phyloP scores from a whole-genome alignment of 1,139 yeast species.

The Hanseniaspora sp. region DNA sequence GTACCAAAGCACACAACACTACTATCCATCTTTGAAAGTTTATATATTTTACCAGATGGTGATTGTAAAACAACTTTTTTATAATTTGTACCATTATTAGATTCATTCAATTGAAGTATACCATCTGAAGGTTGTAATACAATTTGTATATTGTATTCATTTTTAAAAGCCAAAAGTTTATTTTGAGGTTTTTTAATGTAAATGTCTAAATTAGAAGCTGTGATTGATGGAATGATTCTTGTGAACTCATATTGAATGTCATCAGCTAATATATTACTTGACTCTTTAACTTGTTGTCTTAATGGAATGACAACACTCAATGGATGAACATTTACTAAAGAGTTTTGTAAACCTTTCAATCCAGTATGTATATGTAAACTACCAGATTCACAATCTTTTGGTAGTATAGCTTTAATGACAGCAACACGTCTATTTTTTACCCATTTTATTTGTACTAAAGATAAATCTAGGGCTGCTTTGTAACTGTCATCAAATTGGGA shows the following conservation, averaged over 20 bases:
- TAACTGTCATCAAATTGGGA: constrained; percentile 17
- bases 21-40: constrained; percentile 42
- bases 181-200: constrained; percentile 81
- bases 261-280: constrained; percentile 27
- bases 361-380: constrained; percentile 70
- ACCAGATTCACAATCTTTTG: constrained; percentile 57
- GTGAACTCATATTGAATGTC: constrained; percentile 41
- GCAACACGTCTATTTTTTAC: constrained; percentile 52
- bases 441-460: constrained; percentile 72
- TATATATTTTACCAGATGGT: constrained; percentile 70
- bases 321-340: constrained; percentile 53
- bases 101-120: constrained; percentile 26
- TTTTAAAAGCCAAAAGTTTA: constrained; percentile 44
- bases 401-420: constrained; percentile 69
- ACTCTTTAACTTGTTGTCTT: constrained; percentile 57
- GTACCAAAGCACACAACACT: constrained; percentile 35
- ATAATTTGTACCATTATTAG: constrained; percentile 31
- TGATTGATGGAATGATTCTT: constrained; percentile 59
- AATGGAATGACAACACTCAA: constrained; percentile 69
- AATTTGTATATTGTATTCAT: constrained; percentile 53
- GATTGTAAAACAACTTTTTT: constrained; percentile 59
- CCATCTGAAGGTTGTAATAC: constrained; percentile 56
- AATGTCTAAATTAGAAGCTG: constrained; percentile 58
- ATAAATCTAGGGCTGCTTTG: constrained; percentile 37
- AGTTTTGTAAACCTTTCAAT: constrained; percentile 48